Percentiles rank a stretch among this genome's conserved stretches.
Conservation (phyloP, 495 filamentous ascomycete genomes). For the Physcia stellaris region DNA sequence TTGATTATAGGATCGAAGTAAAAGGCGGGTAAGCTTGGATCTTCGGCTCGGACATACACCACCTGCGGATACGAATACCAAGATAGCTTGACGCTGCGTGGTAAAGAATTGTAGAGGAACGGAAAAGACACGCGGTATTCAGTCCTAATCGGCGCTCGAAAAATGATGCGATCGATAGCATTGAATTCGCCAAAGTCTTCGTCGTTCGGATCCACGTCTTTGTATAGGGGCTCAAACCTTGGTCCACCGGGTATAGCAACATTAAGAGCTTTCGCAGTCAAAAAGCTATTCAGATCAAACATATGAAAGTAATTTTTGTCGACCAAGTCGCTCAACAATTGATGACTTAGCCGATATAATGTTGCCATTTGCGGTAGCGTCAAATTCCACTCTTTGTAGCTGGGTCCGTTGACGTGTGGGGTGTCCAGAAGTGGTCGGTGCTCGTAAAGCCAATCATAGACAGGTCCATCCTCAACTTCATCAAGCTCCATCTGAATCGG, state of each 20-base stretch:
- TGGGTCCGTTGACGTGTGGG: constrained; percentile 87
- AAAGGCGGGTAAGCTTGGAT: constrained; percentile 83
- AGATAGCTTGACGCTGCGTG: constrained; percentile 81
- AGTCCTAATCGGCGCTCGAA: constrained; percentile 86
- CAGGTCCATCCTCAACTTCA: constrained; percentile 81
- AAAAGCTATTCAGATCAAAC: constrained; percentile 90
- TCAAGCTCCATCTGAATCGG: constrained; percentile 99
- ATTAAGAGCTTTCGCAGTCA: constrained; percentile 94
- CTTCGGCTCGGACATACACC: constrained; percentile 80
- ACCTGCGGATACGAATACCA: constrained; percentile 92
- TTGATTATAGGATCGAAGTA: constrained; percentile 98
- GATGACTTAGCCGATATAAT: constrained; percentile 81
- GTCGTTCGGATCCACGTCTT: constrained; percentile 97
- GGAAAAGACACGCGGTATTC: constrained; percentile 94
- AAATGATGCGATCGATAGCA: constrained; percentile 98
- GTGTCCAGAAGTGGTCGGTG: constrained; percentile 86
- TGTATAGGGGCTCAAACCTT: constrained; percentile 95
- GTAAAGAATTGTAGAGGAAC: constrained; percentile 90
- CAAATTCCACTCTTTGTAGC: constrained; percentile 94
- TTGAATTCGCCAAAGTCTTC: constrained; percentile 99
- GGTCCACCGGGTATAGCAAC: constrained; percentile 95
- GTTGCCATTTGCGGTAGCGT: constrained; percentile 92
- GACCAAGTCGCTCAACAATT: constrained; percentile 79
- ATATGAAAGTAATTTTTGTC: constrained; percentile 98
- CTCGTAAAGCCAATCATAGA: constrained; percentile 97